Conservation (phyloP, 1,284 basidiomycete genomes). For the Sporisorium sorghi region DNA sequence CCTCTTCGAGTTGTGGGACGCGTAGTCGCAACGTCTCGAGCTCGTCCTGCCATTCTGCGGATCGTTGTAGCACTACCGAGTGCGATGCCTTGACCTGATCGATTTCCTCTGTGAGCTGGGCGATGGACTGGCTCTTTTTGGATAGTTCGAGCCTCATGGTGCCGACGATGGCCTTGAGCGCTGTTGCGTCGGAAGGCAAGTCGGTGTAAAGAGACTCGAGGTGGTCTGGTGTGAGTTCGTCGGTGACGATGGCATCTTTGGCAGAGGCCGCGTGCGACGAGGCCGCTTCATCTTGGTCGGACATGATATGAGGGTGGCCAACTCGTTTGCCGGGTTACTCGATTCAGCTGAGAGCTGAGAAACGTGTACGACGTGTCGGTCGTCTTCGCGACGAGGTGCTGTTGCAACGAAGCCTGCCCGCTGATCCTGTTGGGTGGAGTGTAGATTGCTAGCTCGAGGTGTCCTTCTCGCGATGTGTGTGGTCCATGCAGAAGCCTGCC, state of each 20-base stretch:
- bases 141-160: constrained; percentile 51
- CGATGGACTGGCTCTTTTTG: constrained; percentile 37
- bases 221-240: constrained; percentile 32
- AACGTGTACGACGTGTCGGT: background rate
- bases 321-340: background rate
- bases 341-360: background rate
- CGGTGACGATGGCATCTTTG: constrained; percentile 22
- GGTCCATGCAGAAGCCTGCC: background rate
- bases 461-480: background rate
- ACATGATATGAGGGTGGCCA: constrained; percentile 18
- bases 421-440: background rate
- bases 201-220: constrained; percentile 53
- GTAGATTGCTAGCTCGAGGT: background rate
- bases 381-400: background rate
- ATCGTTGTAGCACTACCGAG: constrained; percentile 51
- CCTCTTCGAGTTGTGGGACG: constrained; percentile 32
- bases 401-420: background rate
- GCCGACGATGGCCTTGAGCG: constrained; percentile 53
- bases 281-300: constrained; percentile 30
- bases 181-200: constrained; percentile 44
- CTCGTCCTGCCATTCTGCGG: constrained; percentile 61
- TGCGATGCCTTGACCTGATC: constrained; percentile 53
- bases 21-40: constrained; percentile 48
- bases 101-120: constrained; percentile 45
- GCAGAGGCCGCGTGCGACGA: constrained; percentile 21